Evolutionary conservation across 2,329 filamentous ascomycete species (phyloP).

Genomic region (Spiromastix sp.): DNA sequence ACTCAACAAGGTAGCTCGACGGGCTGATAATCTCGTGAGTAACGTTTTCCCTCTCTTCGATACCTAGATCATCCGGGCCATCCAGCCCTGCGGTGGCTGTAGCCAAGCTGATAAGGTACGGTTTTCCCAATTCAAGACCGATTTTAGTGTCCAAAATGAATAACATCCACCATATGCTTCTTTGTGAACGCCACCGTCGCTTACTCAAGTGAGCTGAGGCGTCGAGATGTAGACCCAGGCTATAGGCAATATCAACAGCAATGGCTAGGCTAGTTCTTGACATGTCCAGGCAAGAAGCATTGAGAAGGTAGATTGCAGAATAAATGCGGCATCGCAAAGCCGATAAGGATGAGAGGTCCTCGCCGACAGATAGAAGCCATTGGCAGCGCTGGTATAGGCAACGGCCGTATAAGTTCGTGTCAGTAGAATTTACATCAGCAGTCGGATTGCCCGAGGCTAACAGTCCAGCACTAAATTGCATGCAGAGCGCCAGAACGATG

Average conservation of each 20-base stretch:
- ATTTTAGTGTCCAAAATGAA: neutral
- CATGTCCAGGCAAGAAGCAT: neutral
- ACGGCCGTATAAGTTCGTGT: neutral
- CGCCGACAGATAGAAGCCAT: neutral
- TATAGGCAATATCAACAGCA: neutral
- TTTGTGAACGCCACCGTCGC: neutral
- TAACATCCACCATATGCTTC: neutral
- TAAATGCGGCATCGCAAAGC: neutral
- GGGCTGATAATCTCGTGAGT: too few species aligned
- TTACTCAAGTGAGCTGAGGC: neutral
- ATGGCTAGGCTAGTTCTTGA: neutral
- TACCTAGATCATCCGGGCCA: too few species aligned
- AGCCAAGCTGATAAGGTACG: too few species aligned
- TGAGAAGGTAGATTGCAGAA: neutral
- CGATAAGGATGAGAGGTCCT: neutral
- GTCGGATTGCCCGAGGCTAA: neutral
- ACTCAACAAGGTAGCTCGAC: too few species aligned
- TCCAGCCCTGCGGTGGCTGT: too few species aligned
- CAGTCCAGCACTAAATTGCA: neutral
- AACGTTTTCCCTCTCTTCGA: too few species aligned
- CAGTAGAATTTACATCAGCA: neutral
- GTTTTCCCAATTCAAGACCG: neutral
- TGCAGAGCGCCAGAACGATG: neutral
- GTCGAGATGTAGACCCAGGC: neutral
- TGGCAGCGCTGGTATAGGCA: neutral